Percentiles rank a stretch among this genome's conserved stretches.
phyloP scores from a whole-genome alignment of 2,329 filamentous ascomycete genomes.

The Colletotrichum sp. region DNA sequence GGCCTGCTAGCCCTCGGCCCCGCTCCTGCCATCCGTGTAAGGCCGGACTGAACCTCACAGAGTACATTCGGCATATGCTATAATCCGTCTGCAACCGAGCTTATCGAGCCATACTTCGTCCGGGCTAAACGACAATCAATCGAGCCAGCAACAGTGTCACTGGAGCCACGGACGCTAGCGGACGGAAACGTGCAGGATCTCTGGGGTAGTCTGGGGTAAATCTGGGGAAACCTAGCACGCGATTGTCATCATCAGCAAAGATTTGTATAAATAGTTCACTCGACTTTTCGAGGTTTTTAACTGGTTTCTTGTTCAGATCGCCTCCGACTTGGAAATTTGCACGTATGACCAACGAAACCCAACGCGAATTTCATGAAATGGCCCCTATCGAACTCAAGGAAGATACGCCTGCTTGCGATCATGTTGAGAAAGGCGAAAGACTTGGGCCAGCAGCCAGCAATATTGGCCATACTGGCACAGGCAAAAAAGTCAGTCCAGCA shows the following conservation, averaged over 20 bases:
- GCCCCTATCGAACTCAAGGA: neutral
- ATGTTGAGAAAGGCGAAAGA: neutral
- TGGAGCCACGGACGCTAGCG: neutral
- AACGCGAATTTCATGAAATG: neutral
- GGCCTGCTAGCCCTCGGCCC: neutral
- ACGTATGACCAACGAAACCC: neutral
- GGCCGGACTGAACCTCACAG: neutral
- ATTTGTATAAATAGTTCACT: neutral
- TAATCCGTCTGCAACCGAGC: neutral
- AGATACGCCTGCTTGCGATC: neutral
- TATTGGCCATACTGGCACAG: constrained; percentile 38
- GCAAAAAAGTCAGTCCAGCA: constrained; percentile 39
- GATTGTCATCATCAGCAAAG: neutral
- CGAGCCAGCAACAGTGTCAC: neutral
- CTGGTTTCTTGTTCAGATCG: neutral
- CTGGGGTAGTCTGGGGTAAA: neutral
- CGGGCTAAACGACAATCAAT: neutral
- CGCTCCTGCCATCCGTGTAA: neutral
- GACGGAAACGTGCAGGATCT: neutral
- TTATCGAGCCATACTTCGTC: neutral
- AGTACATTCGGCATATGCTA: neutral
- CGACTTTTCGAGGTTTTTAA: neutral
- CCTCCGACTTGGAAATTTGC: neutral
- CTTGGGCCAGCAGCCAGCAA: neutral
- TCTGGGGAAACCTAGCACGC: neutral